phyloP scores from a whole-genome alignment of 768 basidiomycete genomes.

The Ramaria sp. region DNA sequence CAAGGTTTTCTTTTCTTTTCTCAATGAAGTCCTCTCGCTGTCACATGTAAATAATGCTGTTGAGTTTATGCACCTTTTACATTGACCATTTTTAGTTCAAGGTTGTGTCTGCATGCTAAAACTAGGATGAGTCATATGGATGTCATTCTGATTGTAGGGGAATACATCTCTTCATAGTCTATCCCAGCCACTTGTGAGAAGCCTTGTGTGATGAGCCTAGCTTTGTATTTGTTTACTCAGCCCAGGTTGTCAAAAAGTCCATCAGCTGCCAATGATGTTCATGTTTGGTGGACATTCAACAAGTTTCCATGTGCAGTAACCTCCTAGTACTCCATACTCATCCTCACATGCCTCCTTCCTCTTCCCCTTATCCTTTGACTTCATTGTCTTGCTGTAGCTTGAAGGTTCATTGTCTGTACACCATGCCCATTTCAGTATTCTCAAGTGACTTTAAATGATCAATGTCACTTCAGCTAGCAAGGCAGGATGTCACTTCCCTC shows the following conservation, averaged over 20 bases:
- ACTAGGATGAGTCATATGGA: slow-evolving; percentile 19
- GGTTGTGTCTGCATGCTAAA: slow-evolving; percentile 16
- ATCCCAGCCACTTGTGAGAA: no score
- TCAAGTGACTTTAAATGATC: no score
- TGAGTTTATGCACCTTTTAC: slow-evolving; percentile 9
- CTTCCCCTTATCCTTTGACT: no score
- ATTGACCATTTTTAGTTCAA: slow-evolving; percentile 8
- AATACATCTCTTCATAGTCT: slow-evolving; percentile 20
- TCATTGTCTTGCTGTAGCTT: no score
- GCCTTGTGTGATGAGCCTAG: no score
- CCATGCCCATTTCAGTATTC: no score
- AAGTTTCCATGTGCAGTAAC: no score
- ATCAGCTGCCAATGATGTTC: slow-evolving; percentile 19
- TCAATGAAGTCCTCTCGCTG: slow-evolving; percentile 15
- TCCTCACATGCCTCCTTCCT: no score
- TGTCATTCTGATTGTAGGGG: slow-evolving; percentile 14
- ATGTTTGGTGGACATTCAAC: slow-evolving; percentile 15
- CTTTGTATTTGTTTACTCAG: slow-evolving; percentile 20
- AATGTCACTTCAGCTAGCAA: no score
- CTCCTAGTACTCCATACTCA: no score
- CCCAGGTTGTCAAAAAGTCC: slow-evolving; percentile 22
- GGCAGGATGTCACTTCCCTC: no score
- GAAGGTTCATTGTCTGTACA: no score
- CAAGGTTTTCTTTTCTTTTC: neutral
- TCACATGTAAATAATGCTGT: slow-evolving; percentile 20